Evolutionary conservation across 164 flowering plant species (phyloP), one percentile per base, ranked within the genome.

Genomic region (Berberis vulgaris): DNA sequence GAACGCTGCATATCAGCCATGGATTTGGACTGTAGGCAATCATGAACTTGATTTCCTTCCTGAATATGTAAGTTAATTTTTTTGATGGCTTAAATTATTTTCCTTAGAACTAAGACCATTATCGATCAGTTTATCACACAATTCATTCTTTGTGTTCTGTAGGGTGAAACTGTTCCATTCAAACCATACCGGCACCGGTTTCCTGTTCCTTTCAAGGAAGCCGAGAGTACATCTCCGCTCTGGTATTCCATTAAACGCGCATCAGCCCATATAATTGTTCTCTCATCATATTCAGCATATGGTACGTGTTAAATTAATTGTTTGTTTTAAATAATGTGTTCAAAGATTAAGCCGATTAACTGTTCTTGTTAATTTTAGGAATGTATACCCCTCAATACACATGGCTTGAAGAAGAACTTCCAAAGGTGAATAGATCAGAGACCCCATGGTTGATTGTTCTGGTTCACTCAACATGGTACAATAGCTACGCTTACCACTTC

Each of bases 361-460:
- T 39, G 41, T 41, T n/a, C 57, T 58, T 8, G 13, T 45, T 63
- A 46, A 40, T 3, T 13, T 8, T 57, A 79, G 82, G 74, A 2
- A 80, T 68, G 52, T 80, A 80, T 64, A 75, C 79, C 5, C 83
- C 83, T 38, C 80, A 80, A 54, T 69, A 69, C 67, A 12, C 13
- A n/a, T 80, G 83, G 83, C 79, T 80, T 9, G 66, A 77, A 58
- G n/a, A 63, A 3, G 83, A 80, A 67, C 50, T 80, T 4, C 67
- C 72, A 2, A 80, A 72, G 60, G 83, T 80, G 9, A 68, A 80
- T 54, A 65, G 81, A 45, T 62, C 49, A 49, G 79, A 80, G 71
- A 80, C 81, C 2, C 83, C 83, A 57, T 80, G 83, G 83, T 54
- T 80, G 71, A 80, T 80, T 57, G 79, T 78, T 55, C 78, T 80